These are phyloP conservation scores for Diospyros kaki DNA, from an alignment of 148 eudicot genomes.

Conservation along the genomic window DNA sequence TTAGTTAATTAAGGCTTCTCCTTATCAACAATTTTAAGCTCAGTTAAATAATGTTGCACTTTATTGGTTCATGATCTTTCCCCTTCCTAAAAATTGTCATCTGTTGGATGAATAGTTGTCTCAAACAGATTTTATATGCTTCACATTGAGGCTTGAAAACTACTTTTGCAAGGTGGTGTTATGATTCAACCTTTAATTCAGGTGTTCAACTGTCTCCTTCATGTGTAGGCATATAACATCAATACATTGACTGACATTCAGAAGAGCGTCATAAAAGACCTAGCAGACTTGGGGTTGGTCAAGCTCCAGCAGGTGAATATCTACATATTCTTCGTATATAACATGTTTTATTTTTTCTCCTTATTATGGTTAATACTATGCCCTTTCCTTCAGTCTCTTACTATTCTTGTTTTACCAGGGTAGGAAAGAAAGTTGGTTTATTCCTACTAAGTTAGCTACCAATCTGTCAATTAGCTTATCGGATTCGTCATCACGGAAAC, in stretches of 20 bases:
- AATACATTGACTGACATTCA: constrained; percentile 79
- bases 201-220: constrained; percentile 4
- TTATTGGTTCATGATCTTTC: constrained; percentile 6
- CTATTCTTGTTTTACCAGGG: constrained; percentile 48
- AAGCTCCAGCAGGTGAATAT: constrained; percentile 82
- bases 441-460: constrained; percentile 89
- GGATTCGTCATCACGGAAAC: constrained; percentile 75
- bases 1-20: background rate
- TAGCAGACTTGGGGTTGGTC: constrained; percentile 85
- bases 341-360: background rate
- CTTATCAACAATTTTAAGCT: background rate
- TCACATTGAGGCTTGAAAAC: background rate
- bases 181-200: background rate
- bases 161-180: background rate
- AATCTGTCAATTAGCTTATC: constrained; percentile 88
- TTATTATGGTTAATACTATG: background rate
- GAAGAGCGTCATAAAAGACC: constrained; percentile 63
- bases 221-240: constrained; percentile 68
- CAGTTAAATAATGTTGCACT: background rate
- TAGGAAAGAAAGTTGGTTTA: constrained; percentile 93
- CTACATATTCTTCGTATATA: constrained; percentile 6
- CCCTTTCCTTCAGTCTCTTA: constrained; percentile 4
- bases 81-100: background rate
- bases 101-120: background rate
- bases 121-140: background rate